These are phyloP conservation scores for Dendrobium huoshanense DNA, from an alignment of 106 monocot genomes.

Conservation along the genomic window DNA sequence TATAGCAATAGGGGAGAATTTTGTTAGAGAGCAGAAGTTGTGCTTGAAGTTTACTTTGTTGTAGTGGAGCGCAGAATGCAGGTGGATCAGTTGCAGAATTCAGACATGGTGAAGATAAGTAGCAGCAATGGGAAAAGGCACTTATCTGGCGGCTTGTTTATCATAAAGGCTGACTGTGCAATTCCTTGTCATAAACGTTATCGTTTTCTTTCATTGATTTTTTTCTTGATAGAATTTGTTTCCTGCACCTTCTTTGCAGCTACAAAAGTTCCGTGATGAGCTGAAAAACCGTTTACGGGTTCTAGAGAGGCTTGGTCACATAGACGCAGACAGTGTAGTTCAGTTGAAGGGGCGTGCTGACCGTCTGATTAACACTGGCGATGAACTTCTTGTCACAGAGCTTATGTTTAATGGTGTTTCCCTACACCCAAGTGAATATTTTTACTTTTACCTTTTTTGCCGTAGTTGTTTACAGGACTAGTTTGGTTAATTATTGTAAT, in stretches of 20 bases:
- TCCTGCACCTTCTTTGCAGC: slow-evolving; percentile 26
- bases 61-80: no score
- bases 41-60: no score
- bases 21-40: no score
- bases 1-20: no score
- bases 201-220: background rate
- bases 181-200: background rate
- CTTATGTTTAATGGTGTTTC: slow-evolving; percentile 91
- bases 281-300: slow-evolving; percentile 90
- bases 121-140: no score
- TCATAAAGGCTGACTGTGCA: no score
- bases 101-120: no score
- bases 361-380: slow-evolving; percentile 95
- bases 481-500: slow-evolving; percentile 7
- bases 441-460: background rate
- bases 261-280: slow-evolving; percentile 99
- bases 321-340: slow-evolving; percentile 93
- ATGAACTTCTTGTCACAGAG: slow-evolving; percentile 96
- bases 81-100: no score
- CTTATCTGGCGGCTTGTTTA: no score
- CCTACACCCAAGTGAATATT: background rate
- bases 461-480: background rate
- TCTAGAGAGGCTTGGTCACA: slow-evolving; percentile 92
- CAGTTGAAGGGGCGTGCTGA: slow-evolving; percentile 95
- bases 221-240: background rate